Evolutionary conservation across 345 rosid genomes (phyloP), one percentile per base, ranked within the genome.

Genomic region (Citrus inodora): DNA sequence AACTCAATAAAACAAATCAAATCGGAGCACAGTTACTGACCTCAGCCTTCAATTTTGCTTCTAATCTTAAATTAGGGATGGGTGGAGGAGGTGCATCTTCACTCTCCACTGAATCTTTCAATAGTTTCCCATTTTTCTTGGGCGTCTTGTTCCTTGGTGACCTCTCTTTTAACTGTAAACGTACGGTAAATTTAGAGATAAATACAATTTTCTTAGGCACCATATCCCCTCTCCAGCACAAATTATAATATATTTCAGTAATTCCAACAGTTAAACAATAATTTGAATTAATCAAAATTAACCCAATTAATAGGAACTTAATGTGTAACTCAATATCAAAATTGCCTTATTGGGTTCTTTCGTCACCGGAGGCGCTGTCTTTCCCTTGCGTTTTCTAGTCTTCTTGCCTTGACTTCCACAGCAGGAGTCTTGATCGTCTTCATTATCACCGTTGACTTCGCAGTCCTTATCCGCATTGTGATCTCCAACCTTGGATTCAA

Each of bases 21-120:
- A 51, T 10, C 25, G 66, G 51, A 35, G n/a, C 70, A 71, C 21
- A n/a, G 66, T 79, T 24, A 82, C 87, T 79, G n/a, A 91, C 98
- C 96, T 92, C 94, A n/a, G 92, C 94, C 73, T 77, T 87, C 82
- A 92, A 70, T 76, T 91, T 93, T 32, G 91, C 98, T 86, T 95
- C 97, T 48, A 92, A 82, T 25, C 93, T 88, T 78, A 95, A 82
- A 87, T 92, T 91, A 21, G 91, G 91, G 55, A 91, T 76, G 53
- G 76, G 63, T 33, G 86, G 82, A 9, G 89, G 75, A 37, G 82
- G 74, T 40, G 68, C 76, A 70, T 67, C 83, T 30, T 67, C 80
- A 59, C 62, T 61, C 75, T 80, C 80, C 9, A 46, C 70, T 62
- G 66, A 69, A 79, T 79, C 80, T 68, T 61, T 72, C 64, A 78